Evolutionary conservation across 1,139 yeast species (phyloP).

Genomic region (Diutina rugosa): DNA sequence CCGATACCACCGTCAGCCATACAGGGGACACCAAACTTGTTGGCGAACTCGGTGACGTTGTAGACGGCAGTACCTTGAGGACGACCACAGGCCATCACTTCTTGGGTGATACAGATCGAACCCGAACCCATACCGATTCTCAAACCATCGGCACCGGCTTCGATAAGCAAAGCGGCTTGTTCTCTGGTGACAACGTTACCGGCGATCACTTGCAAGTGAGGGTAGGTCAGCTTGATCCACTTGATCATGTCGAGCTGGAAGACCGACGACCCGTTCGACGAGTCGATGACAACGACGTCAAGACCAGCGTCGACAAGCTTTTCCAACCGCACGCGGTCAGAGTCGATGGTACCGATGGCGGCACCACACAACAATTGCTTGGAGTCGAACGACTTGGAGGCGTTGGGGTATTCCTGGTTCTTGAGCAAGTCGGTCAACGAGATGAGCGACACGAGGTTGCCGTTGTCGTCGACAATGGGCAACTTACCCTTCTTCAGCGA

Average conservation of each 20-base stretch:
- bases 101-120: constrained; percentile 97
- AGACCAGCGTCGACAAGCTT: constrained; percentile 92
- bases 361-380: constrained; percentile 98
- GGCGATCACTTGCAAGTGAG: constrained; percentile 79
- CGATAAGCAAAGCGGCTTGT: constrained; percentile 92
- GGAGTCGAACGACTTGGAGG: constrained; percentile 85
- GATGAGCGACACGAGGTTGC: constrained; percentile 74
- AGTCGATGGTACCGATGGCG: constrained; percentile 87
- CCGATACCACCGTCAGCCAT: constrained; percentile 99
- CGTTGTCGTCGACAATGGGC: constrained; percentile 73
- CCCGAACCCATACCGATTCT: constrained; percentile 99
- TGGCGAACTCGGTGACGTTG: constrained; percentile 78
- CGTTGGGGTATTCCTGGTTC: constrained; percentile 86
- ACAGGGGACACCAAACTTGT: constrained; percentile 86
- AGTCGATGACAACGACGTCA: constrained; percentile 91
- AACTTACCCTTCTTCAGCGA: constrained; percentile 94
- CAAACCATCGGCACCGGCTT: constrained; percentile 95
- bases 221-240: constrained; percentile 75
- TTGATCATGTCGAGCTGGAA: constrained; percentile 90
- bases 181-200: constrained; percentile 99
- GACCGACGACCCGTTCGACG: constrained; percentile 93
- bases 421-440: constrained; percentile 96
- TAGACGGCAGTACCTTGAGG: constrained; percentile 98
- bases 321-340: constrained; percentile 74
- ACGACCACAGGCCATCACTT: constrained; percentile 99